Base-by-base conservation (phyloP, 129 eudicot species). In the Erigeron canadensis region DNA sequence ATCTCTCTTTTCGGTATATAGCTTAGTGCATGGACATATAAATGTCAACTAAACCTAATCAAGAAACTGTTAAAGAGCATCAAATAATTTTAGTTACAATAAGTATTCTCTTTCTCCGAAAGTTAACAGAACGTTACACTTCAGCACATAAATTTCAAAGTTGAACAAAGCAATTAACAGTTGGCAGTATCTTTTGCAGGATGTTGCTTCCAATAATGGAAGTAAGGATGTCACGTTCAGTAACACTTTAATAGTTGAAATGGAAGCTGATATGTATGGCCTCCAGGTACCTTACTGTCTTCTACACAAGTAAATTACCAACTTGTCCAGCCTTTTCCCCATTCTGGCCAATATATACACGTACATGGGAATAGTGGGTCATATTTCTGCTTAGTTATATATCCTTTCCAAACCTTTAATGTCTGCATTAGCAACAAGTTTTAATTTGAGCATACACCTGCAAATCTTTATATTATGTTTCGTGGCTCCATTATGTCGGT, bases 221-320 rank as follows among this genome's bases (percentile, higher is more conserved):
- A 55, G 74, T 34, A 83, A 86, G 50, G 82, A 84, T 84, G 86
- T 65, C 21, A 56, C 72, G 22, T 77, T 84, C 47, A 84, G 69
- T 83, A 88, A 84, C 84, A 90, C 96, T 72, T 67, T 84, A 76
- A 88, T 88, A 75, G 96, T 96, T 81, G 97, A 91, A 84, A 78
- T 81, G 83, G 97, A 91, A 84, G 97, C 97, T 53, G 88, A 74
- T 67, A 78, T 78, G 42, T 84, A 86, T 70, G 96, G 93, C 63
- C 82, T 91, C 76, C 97, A 91, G 96, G 93, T 91, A 66, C 16
- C 17, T 18, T 60, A 61, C 54, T 58, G 8, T 42, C 40, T 42
- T 53, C 60, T 45, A 44, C 23, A 13, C 17, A 71, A 60, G 43
- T 17, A 11, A 60, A 60, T 15, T 8, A 5, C 28, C 28, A 22